These are phyloP conservation scores for Escovopsis weberi DNA, from an alignment of 2,329 filamentous ascomycete genomes.

Conservation along the genomic window DNA sequence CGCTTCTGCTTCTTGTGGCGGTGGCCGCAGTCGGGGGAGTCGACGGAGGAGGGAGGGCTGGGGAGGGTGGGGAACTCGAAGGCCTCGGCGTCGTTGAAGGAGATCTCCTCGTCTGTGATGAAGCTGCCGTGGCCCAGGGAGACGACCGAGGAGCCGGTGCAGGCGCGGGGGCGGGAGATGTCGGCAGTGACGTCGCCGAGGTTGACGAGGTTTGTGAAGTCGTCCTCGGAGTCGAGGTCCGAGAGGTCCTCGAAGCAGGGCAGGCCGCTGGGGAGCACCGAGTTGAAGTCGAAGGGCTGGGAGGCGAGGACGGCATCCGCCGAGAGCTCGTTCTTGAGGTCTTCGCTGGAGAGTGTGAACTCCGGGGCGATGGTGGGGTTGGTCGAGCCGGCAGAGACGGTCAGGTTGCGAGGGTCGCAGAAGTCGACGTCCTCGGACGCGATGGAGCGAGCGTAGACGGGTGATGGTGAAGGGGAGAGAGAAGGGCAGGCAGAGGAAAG, in stretches of 20 bases:
- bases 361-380: constrained; percentile 40
- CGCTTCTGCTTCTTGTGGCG: constrained; percentile 45
- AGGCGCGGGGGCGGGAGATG: constrained; percentile 53
- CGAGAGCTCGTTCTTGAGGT: constrained; percentile 39
- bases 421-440: constrained; percentile 66
- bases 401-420: constrained; percentile 83
- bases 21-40: constrained; percentile 31
- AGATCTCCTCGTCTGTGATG: constrained; percentile 61
- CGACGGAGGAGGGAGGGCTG: constrained; percentile 33
- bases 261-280: constrained; percentile 40
- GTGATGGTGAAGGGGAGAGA: constrained; percentile 74
- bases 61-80: constrained; percentile 48
- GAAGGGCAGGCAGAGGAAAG: constrained; percentile 68
- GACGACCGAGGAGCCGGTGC: constrained; percentile 52
- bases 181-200: constrained; percentile 38
- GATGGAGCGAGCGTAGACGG: constrained; percentile 51
- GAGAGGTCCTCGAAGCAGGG: constrained; percentile 74
- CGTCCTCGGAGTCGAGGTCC: constrained; percentile 82
- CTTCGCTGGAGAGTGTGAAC: constrained; percentile 51
- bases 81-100: constrained; percentile 53
- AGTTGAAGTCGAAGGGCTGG: constrained; percentile 37
- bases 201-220: constrained; percentile 59
- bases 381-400: constrained; percentile 42
- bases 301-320: constrained; percentile 27
- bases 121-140: constrained; percentile 65